Base-by-base conservation (phyloP, 768 basidiomycete species). In the Cubamyces lactineus region DNA sequence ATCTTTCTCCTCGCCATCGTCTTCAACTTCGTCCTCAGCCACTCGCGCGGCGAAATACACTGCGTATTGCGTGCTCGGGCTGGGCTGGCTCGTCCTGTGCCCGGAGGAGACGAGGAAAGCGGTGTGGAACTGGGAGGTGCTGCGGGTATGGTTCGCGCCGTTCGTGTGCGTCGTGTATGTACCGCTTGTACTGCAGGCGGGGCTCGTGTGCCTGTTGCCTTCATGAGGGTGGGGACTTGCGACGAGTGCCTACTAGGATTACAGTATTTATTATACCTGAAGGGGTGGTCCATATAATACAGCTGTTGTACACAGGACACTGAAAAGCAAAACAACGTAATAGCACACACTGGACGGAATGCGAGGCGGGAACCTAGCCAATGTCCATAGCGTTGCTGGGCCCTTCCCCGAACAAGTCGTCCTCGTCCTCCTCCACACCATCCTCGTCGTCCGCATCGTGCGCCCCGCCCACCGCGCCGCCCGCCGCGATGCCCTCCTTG, bases 121-220 rank as follows among this genome's bases (percentile, higher is more conserved):
- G 16, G 66, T 93, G 12, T 86, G 86, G 85, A 80, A 92, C 63
- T 94, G 92, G 92, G 81, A 92, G 61, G 76, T 92, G 24, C 73
- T 94, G 11, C 84, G 86, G 0, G 86, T 87, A 26, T 96, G 92
- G 93, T 89, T 92, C 69, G 84, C 87, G 21, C 92, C 92, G 1
- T 88, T 94, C 64, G 77, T 90, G 40, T 93, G 90, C 71, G 75
- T 89, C n/a, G 83, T 94, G 17, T 94, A 92, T 66, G 77, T 80
- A 11, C 92, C 93, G 8, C 76, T 94, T 24, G 79, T 89, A 50
- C 72, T 92, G 64, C 92, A 94, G 73, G 87, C 86, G 16, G 84
- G 80, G 41, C 75, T 90, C 51, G 83, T 86, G 43, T 81, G 81
- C 66, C 69, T 84, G 21, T 69, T 81, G 54, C 75, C 76, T 49